Conservation (phyloP, 352 stramenopile genomes). For the Pythium guiyangense region DNA sequence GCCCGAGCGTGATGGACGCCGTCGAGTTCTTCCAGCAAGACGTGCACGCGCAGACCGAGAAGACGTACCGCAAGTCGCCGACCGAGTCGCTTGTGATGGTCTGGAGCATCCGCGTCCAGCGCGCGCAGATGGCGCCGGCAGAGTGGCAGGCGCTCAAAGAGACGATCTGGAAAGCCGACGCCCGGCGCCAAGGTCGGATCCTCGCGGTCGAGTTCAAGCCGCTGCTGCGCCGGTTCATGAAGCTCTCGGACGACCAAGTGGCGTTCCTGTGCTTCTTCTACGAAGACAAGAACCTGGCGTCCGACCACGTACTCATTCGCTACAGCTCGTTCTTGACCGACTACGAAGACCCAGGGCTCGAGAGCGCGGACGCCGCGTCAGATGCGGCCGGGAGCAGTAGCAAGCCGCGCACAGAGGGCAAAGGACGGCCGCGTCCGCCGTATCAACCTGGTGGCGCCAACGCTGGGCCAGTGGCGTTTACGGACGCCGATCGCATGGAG, state of each 20-base stretch:
- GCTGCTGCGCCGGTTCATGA: conserved; percentile 38
- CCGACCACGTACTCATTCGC: conserved; percentile 55
- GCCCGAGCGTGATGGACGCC: conserved; percentile 43
- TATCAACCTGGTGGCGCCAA: background rate
- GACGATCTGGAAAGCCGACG: conserved; percentile 38
- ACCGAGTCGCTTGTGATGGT: conserved; percentile 72
- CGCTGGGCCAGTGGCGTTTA: background rate
- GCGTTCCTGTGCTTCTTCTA: conserved; percentile 79
- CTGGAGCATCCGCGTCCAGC: conserved; percentile 58
- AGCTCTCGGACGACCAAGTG: conserved; percentile 54
- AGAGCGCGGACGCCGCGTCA: conserved; percentile 16
- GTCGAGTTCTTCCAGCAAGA: conserved; percentile 55
- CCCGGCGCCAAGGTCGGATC: conserved; percentile 47
- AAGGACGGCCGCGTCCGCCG: conserved; percentile 20
- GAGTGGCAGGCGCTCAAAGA: conserved; percentile 56
- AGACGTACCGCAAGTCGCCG: conserved; percentile 46
- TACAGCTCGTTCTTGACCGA: conserved; percentile 71
- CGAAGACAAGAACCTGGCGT: conserved; percentile 58
- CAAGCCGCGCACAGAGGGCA: conserved; percentile 15
- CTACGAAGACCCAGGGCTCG: conserved; percentile 62
- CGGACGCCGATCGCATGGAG: conserved; percentile 12
- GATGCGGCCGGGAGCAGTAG: background rate
- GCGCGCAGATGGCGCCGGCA: conserved; percentile 28
- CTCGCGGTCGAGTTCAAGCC: conserved; percentile 35
- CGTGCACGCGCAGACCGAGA: conserved; percentile 28